Evolutionary conservation across 257 asterid species (phyloP).

Genomic region (Thymus mandschuricus): DNA sequence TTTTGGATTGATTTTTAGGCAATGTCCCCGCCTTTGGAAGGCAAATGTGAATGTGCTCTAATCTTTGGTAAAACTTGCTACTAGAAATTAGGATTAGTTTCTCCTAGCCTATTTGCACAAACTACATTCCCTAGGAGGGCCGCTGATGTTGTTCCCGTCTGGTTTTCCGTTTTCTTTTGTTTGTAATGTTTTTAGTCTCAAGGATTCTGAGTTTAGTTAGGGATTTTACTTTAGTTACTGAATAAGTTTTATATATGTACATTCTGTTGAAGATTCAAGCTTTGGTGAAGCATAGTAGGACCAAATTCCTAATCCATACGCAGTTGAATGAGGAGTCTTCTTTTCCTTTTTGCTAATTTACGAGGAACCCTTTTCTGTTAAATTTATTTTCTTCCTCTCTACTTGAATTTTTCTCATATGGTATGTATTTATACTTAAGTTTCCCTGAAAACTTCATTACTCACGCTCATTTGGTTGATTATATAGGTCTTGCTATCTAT

Average conservation of each 20-base stretch:
- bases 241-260: neutral
- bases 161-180: neutral
- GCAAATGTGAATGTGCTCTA: neutral
- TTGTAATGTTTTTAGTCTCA: neutral
- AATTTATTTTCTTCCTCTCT: neutral
- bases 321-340: conserved; percentile 16
- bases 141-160: neutral
- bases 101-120: neutral
- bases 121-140: neutral
- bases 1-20: neutral
- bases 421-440: neutral
- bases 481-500: conserved; percentile 90
- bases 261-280: conserved; percentile 9
- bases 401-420: neutral
- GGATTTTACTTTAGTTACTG: neutral
- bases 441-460: neutral
- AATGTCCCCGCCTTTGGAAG: neutral
- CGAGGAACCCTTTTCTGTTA: neutral
- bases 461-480: neutral
- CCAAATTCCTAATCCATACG: neutral
- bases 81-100: neutral
- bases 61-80: neutral
- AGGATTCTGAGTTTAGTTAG: neutral
- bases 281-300: conserved; percentile 16
- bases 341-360: neutral